Percentiles rank a stretch among this genome's conserved stretches.
Evolutionary conservation across 495 filamentous ascomycete species (phyloP).

Genomic region (Tuber borchii): DNA sequence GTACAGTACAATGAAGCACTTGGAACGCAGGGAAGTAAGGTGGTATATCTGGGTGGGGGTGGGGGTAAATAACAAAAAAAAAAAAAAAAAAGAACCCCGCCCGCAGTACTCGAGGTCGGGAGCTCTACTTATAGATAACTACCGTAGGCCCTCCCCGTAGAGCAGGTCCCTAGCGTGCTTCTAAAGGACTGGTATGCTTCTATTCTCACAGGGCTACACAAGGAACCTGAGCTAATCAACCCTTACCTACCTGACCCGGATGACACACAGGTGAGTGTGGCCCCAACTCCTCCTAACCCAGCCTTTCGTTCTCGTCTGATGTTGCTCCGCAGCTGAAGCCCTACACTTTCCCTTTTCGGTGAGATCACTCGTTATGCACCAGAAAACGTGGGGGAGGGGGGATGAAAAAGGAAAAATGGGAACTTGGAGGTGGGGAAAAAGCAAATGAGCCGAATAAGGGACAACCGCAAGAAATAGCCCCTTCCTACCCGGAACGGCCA

Average conservation of each 20-base stretch:
- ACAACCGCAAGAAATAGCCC: not conserved
- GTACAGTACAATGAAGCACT: not conserved
- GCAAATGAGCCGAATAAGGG: not conserved
- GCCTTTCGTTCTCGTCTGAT: not conserved
- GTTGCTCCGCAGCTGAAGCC: not conserved
- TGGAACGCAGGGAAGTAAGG: not conserved
- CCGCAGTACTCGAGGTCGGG: not conserved
- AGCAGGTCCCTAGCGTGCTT: not conserved
- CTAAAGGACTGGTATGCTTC: not conserved
- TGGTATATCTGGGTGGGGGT: not conserved
- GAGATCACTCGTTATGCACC: not conserved
- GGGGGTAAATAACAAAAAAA: not conserved
- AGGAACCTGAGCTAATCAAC: not conserved
- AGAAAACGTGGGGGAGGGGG: not conserved
- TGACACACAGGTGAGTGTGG: not conserved
- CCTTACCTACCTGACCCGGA: not conserved
- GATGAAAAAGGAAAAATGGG: not conserved
- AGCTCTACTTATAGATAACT: not conserved
- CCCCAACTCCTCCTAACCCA: not conserved
- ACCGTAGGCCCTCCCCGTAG: not conserved
- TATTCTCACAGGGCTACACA: constrained; percentile 3
- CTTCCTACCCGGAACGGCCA: not conserved
- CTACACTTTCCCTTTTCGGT: constrained; percentile 3
- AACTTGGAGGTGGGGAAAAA: not conserved
- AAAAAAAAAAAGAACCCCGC: not conserved